A percentile compares a stretch with the other conserved stretches of the same genome.
Conservation (phyloP, 306 rosid species). For the Arachis stenosperma region DNA sequence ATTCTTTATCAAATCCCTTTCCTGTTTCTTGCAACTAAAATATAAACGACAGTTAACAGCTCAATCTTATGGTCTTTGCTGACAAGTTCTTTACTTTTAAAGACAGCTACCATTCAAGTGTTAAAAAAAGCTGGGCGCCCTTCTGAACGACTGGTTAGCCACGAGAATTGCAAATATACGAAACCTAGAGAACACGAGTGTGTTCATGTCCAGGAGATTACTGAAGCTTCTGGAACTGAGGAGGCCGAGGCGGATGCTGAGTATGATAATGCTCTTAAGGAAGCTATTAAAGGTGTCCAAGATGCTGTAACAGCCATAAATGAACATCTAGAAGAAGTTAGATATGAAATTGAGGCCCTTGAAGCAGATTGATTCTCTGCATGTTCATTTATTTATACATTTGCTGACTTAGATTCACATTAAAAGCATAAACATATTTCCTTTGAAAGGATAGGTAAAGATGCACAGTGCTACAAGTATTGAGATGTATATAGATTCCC, state of each 20-base stretch:
- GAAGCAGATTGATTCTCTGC: constrained; percentile 54
- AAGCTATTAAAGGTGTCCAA: constrained; percentile 90
- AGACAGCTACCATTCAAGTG: constrained; percentile 87
- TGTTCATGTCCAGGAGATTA: constrained; percentile 75
- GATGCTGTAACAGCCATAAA: constrained; percentile 79
- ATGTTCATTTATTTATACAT: constrained; percentile 1
- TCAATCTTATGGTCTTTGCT: constrained; percentile 35
- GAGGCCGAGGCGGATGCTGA: constrained; percentile 93
- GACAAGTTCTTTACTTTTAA: constrained; percentile 39
- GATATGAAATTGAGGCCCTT: constrained; percentile 92
- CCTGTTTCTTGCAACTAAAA: constrained; percentile 12
- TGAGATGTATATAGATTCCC: constrained; percentile 43
- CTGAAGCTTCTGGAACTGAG: constrained; percentile 84
- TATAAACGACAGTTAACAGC: background rate
- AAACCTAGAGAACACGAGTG: constrained; percentile 76
- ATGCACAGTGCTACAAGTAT: constrained; percentile 13
- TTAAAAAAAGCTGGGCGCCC: constrained; percentile 87
- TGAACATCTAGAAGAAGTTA: constrained; percentile 88
- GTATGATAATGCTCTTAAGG: constrained; percentile 83
- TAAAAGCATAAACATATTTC: constrained; percentile 33
- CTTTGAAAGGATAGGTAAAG: constrained; percentile 22
- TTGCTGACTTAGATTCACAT: constrained; percentile 10
- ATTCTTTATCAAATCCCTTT: constrained; percentile 4
- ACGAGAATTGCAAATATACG: constrained; percentile 73
- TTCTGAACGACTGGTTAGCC: constrained; percentile 81